A percentile compares a stretch with the other conserved stretches of the same genome.
Evolutionary conservation across 2,329 filamentous ascomycete species (phyloP).

Genomic region (Pezicula carpinea): DNA sequence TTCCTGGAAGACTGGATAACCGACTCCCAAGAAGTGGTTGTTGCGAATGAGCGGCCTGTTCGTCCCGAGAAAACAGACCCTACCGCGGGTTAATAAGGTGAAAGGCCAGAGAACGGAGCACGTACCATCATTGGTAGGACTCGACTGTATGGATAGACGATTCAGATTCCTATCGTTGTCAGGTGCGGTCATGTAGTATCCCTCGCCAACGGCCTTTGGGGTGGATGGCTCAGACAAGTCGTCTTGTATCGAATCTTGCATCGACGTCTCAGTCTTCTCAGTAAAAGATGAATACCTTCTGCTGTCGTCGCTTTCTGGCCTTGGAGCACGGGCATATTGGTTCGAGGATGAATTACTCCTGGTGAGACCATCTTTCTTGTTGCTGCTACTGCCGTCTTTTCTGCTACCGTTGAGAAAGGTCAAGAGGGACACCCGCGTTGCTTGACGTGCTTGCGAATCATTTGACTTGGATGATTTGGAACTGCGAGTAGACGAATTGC

Average conservation of each 20-base stretch:
- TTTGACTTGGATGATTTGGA: conserved; percentile 16
- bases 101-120: not conserved
- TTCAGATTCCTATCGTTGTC: not conserved
- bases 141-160: not conserved
- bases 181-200: not conserved
- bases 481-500: conserved; percentile 14
- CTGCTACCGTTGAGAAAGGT: conserved; percentile 33
- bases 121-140: conserved; percentile 13
- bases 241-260: not conserved
- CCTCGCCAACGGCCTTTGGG: conserved; percentile 6
- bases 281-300: not conserved
- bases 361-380: not conserved
- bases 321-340: not conserved
- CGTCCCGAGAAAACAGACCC: conserved; percentile 43
- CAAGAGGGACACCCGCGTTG: conserved; percentile 9
- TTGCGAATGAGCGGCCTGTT: conserved; percentile 33
- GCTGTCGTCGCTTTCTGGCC: not conserved
- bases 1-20: conserved; percentile 22
- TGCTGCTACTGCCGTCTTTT: not conserved
- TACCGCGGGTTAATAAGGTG: conserved; percentile 20
- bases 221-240: not conserved
- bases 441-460: conserved; percentile 9
- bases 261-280: not conserved
- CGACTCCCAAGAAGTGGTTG: conserved; percentile 30
- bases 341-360: not conserved